A percentile compares a stretch with the other conserved stretches of the same genome.
Conservation (phyloP, 371 early-diverging fungal genomes). For the Choanephora cucurbitarum region DNA sequence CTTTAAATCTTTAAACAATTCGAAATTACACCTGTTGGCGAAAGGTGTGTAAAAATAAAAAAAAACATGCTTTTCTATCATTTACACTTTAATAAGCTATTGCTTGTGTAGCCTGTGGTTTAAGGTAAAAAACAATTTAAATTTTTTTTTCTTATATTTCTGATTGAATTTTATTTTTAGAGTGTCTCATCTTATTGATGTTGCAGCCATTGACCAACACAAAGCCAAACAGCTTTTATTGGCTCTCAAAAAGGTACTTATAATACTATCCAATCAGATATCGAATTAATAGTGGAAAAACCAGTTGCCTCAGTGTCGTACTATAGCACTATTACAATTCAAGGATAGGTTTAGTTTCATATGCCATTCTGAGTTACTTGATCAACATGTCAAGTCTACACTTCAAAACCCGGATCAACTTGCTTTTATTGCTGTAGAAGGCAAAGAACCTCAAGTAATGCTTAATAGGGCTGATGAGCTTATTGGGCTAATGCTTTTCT, state of each 20-base stretch:
- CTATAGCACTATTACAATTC: slow-evolving; percentile 38
- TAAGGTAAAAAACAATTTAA: slow-evolving; percentile 10
- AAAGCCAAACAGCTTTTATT: slow-evolving; percentile 14
- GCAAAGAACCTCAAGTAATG: slow-evolving; percentile 24
- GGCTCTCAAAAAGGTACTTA: slow-evolving; percentile 17
- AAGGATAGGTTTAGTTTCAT: slow-evolving; percentile 47
- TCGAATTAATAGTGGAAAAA: too few species aligned
- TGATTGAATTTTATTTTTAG: slow-evolving; percentile 2
- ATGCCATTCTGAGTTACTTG: slow-evolving; percentile 29
- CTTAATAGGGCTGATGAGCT: too few species aligned
- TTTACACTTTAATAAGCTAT: slow-evolving; percentile 9
- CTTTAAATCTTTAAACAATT: slow-evolving; percentile 24
- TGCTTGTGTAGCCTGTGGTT: slow-evolving; percentile 18
- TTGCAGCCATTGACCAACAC: slow-evolving; percentile 14
- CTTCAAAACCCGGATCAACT: slow-evolving; percentile 11
- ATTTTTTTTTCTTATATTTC: neutral
- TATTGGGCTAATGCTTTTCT: too few species aligned
- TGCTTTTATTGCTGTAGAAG: slow-evolving; percentile 23
- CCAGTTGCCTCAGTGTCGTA: slow-evolving; percentile 3
- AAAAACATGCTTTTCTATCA: neutral
- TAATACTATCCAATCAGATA: neutral
- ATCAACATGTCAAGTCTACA: slow-evolving; percentile 22
- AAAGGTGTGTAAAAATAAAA: slow-evolving; percentile 6
- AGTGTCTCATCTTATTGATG: slow-evolving; percentile 21
- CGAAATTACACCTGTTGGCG: slow-evolving; percentile 13